Conservation (phyloP, 345 rosid species). For the Populus deltoides region DNA sequence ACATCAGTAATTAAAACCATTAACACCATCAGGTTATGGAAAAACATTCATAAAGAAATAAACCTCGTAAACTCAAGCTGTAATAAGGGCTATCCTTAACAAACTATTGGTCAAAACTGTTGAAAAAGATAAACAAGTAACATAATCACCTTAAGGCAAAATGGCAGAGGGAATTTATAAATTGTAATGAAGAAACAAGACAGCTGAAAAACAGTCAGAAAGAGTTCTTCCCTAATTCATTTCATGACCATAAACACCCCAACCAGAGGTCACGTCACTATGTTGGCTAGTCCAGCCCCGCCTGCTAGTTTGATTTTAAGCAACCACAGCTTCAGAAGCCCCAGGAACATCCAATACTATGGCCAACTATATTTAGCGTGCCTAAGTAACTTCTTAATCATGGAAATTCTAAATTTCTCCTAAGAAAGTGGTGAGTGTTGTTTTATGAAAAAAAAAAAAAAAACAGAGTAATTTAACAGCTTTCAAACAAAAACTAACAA, state of each 20-base stretch:
- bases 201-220: not conserved
- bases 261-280: not conserved
- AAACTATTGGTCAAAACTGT: not conserved
- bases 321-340: not conserved
- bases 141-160: not conserved
- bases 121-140: not conserved
- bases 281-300: not conserved
- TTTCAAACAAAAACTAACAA: not conserved
- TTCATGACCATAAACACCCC: not conserved
- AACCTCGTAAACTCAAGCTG: not conserved
- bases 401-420: not conserved
- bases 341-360: not conserved
- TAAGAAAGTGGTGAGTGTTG: not conserved
- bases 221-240: not conserved
- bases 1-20: not conserved
- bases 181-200: not conserved
- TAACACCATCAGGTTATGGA: not conserved
- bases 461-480: not conserved
- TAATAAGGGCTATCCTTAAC: not conserved
- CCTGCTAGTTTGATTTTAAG: not conserved
- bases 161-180: not conserved
- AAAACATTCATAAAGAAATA: not conserved
- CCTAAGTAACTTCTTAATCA: not conserved
- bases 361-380: not conserved
- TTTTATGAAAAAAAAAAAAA: not conserved